Evolutionary conservation across 345 rosid genomes (phyloP).

Genomic region (Schrenkiella parvula): DNA sequence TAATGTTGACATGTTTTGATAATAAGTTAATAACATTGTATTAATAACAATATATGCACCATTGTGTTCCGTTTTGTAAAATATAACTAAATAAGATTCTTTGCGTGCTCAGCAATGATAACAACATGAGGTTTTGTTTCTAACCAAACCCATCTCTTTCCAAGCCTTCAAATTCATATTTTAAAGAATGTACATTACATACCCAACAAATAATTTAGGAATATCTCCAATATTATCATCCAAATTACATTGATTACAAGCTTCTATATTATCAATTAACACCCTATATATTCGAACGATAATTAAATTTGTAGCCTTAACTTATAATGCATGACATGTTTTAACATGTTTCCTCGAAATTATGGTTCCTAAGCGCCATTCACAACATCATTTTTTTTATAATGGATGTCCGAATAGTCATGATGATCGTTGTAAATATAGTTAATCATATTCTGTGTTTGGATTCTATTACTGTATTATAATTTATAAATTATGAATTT

Average conservation of each 20-base stretch:
- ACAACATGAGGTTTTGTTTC: background rate
- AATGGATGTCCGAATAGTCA: too few species aligned
- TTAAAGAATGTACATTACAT: background rate
- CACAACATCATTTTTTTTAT: too few species aligned
- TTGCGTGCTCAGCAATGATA: conserved; percentile 14
- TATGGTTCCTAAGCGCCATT: too few species aligned
- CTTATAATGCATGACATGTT: too few species aligned
- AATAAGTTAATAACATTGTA: background rate
- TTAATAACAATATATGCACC: background rate
- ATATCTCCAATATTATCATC: background rate
- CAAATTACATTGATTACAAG: background rate
- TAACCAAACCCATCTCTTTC: background rate
- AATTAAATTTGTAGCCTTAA: too few species aligned
- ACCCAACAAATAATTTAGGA: background rate
- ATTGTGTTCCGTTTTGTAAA: background rate
- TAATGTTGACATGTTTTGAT: background rate
- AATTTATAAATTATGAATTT: too few species aligned
- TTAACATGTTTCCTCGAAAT: too few species aligned
- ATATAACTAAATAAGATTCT: background rate
- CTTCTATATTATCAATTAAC: too few species aligned
- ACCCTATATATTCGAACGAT: too few species aligned
- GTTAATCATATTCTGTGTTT: too few species aligned
- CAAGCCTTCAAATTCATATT: background rate
- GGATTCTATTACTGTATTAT: too few species aligned
- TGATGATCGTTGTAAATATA: too few species aligned